Conservation (phyloP, 2,329 filamentous ascomycete genomes). For the Botrytis fragariae region DNA sequence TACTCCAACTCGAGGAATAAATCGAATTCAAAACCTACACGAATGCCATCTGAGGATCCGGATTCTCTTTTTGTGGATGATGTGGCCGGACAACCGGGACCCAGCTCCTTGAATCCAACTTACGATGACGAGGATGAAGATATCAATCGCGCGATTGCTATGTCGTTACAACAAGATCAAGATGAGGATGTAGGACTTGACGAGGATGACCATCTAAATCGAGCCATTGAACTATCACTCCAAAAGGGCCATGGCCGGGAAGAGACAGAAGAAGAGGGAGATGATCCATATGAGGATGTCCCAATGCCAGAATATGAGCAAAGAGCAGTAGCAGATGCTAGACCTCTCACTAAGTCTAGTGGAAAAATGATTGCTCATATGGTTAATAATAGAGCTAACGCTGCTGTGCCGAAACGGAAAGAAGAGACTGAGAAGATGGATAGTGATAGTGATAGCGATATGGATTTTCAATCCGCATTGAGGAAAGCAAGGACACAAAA, state of each 20-base stretch:
- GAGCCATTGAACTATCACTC: conserved; percentile 83
- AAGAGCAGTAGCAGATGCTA: conserved; percentile 50
- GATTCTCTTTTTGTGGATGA: conserved; percentile 37
- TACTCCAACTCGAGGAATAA: conserved; percentile 25
- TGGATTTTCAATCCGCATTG: conserved; percentile 75
- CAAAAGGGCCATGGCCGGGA: conserved; percentile 55
- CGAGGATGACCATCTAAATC: conserved; percentile 73
- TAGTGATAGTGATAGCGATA: conserved; percentile 67
- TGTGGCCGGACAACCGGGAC: conserved; percentile 16
- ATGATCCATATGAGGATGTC: conserved; percentile 50
- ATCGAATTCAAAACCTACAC: conserved; percentile 17
- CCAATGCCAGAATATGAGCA: conserved; percentile 56
- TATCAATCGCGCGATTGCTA: conserved; percentile 27
- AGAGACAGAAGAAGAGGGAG: conserved; percentile 38
- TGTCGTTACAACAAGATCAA: conserved; percentile 64
- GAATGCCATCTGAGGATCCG: conserved; percentile 26
- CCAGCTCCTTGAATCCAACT: conserved; percentile 17
- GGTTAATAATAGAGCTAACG: conserved; percentile 70
- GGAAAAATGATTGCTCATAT: conserved; percentile 68
- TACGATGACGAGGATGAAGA: conserved; percentile 20
- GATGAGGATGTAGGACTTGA: conserved; percentile 42
- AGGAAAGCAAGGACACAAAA: conserved; percentile 66
- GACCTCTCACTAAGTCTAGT: conserved; percentile 50
- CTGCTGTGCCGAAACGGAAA: conserved; percentile 49
- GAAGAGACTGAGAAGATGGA: conserved; percentile 36